Evolutionary conservation across 1,284 basidiomycete genomes (phyloP), one percentile per base, ranked within the genome.

Genomic region (Ustilago tritici): DNA sequence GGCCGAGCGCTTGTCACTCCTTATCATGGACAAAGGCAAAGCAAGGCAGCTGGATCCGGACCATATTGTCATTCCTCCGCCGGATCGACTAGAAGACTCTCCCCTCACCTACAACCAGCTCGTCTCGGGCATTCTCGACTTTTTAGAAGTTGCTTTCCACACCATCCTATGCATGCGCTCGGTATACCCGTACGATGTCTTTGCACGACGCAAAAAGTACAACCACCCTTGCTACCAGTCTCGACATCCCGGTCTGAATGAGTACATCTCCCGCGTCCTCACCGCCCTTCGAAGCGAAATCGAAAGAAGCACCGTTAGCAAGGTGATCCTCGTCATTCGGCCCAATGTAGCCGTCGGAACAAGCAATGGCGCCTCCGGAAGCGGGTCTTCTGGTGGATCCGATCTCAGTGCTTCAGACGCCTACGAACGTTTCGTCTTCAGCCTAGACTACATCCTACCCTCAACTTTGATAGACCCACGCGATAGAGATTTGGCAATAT

Each of bases 161-260:
- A 92, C 92, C 1, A 93, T 98, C 69, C 89, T 98, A 1, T 96
- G 93, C 82, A 91, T 95, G 31, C 92, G 95, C 31, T 91, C 92
- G 72, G 90, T 98, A 55, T 98, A 98, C 82, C 95, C 95, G 0
- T 88, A 91, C 10, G 93, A 93, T 40, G 89, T 96, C 14, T 98
- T 98, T 85, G 89, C 92, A 31, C 90, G 94, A 56, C 89, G 93
- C 56, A 92, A 92, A 86, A 95, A 94, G 84, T 96, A 95, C 87
- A 91, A 93, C 61, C 92, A 92, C 0, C 92, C 94, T 0, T 93
- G 96, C 23, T 97, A 92, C 84, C 94, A 97, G 87, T 94, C 93
- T 4, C 92, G 94, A 6, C 93, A 95, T 83, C 94, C 95, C 0
- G 90, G 90, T 34, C 88, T 98, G 56, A 93, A 93, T 79, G 91